Evolutionary conservation across 2,329 filamentous ascomycete genomes (phyloP), one percentile per base, ranked within the genome.

Genomic region (Penicillium decumbens): DNA sequence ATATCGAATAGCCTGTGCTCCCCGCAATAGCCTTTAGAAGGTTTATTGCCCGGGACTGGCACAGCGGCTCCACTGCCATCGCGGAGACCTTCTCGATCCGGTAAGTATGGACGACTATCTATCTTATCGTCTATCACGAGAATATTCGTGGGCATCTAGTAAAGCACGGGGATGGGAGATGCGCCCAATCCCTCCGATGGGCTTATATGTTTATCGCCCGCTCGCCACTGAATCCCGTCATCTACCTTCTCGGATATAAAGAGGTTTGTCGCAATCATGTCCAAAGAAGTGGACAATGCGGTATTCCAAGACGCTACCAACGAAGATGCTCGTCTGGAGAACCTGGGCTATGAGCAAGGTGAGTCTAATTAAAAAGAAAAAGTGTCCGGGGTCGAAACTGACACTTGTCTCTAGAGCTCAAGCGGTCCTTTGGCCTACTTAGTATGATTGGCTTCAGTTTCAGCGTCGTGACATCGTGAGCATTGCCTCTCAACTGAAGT

Each of bases 371-470:
- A 18, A 20, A 37, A 9, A 5, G 5, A 23, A 2, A 10, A 4
- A 3, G 15, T 18, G 15, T 6, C 2, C 8, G 33, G 3, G 18
- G 18, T 23, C 33, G 4, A 12, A 18, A 27, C 39, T 51, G 41
- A 29, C 24, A 25, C 20, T 29, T 23, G 25, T 12, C 4, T 43
- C 23, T 50, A 79, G 78, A 82, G 63, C 72, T 82, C 55, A 80
- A 80, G 61, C 76, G 79, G 7, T 77, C 72, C 7, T 82, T 82
- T 56, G 71, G 76, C 8, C 63, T 81, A 5, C 55, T 81, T 25
- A 78, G 79, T 30, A 82, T 82, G 77, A 72, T 82, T 29, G 80
- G 78, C 1, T 82, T 83, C 65, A 76, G 73, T 40, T 82, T 83
- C 63, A 77, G 73, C 49, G 78, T 82, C 40, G 77, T 83, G 38